Conservation (phyloP, 1,139 yeast genomes). For the Pichia inconspicua region DNA sequence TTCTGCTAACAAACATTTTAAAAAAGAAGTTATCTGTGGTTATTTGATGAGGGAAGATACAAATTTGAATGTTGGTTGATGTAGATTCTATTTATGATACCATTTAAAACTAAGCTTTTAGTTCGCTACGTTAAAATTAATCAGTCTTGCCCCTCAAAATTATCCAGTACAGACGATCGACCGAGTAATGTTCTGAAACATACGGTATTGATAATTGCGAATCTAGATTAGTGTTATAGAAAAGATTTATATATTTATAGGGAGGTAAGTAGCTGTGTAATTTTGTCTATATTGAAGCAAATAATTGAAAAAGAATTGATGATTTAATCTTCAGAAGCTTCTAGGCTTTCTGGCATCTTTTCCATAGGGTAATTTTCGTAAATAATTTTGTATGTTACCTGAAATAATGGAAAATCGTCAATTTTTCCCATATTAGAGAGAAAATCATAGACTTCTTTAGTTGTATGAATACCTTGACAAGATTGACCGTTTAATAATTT, state of each 20-base stretch:
- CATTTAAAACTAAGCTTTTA: too few relatives aligned
- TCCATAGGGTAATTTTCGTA: slow-evolving; percentile 63
- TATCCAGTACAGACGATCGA: background rate
- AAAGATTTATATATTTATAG: background rate
- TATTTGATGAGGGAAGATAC: background rate
- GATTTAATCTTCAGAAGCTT: slow-evolving; percentile 28
- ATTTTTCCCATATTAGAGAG: slow-evolving; percentile 51
- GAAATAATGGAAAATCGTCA: slow-evolving; percentile 80
- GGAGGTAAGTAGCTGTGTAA: background rate
- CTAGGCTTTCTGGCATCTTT: slow-evolving; percentile 55
- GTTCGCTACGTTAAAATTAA: too few relatives aligned
- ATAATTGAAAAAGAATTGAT: background rate
- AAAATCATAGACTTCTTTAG: slow-evolving; percentile 84
- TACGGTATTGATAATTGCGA: background rate
- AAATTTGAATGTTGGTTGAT: background rate
- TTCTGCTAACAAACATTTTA: slow-evolving; percentile 9
- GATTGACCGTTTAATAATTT: slow-evolving; percentile 84
- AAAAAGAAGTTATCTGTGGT: background rate
- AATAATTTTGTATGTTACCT: slow-evolving; percentile 74
- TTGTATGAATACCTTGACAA: slow-evolving; percentile 87
- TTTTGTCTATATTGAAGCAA: background rate
- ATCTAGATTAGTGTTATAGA: background rate
- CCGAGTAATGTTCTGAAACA: background rate
- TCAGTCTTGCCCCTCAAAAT: too few relatives aligned
- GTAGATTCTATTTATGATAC: too few relatives aligned